A percentile compares a stretch with the other conserved stretches of the same genome.
Evolutionary conservation across 805 yeast genomes (phyloP).

Genomic region (Lachancea waltii): DNA sequence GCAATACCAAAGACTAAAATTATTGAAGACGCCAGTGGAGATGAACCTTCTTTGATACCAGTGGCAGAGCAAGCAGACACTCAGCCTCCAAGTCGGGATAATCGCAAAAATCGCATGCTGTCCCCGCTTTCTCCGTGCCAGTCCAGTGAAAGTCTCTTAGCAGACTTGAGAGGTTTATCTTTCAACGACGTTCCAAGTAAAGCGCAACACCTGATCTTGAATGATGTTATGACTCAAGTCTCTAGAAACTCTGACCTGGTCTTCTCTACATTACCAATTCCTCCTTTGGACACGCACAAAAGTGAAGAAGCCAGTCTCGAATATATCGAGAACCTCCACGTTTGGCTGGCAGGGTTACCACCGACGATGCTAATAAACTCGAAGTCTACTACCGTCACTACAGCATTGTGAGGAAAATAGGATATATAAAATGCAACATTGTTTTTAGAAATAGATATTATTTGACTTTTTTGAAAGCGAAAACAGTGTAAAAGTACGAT

Average conservation of each 20-base stretch:
- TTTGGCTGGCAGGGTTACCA: slow-evolving; percentile 79
- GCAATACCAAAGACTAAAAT: slow-evolving; percentile 64
- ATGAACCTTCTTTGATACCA: slow-evolving; percentile 57
- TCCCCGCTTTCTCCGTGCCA: slow-evolving; percentile 31
- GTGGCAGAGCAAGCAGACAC: slow-evolving; percentile 32
- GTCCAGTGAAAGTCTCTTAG: slow-evolving; percentile 28
- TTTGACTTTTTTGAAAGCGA: slow-evolving; percentile 65
- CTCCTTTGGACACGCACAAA: slow-evolving; percentile 73
- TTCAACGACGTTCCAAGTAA: slow-evolving; percentile 88
- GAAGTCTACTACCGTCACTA: slow-evolving; percentile 92
- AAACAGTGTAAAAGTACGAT: slow-evolving; percentile 75
- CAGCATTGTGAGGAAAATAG: slow-evolving; percentile 53
- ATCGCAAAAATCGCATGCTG: slow-evolving; percentile 13
- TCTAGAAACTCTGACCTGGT: slow-evolving; percentile 64
- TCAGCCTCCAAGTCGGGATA: slow-evolving; percentile 6
- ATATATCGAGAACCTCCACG: slow-evolving; percentile 66
- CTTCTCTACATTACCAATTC: slow-evolving; percentile 87
- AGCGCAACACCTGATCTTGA: slow-evolving; percentile 83
- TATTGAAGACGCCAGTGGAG: slow-evolving; percentile 61
- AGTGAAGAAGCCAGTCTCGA: slow-evolving; percentile 62
- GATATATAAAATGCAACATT: too few species aligned
- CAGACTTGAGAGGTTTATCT: slow-evolving; percentile 38
- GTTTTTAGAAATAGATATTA: too few species aligned
- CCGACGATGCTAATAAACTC: slow-evolving; percentile 81
- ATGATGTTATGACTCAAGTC: slow-evolving; percentile 68